Conservation (phyloP, 108 stramenopile species). For the Cyclotella sp. region DNA sequence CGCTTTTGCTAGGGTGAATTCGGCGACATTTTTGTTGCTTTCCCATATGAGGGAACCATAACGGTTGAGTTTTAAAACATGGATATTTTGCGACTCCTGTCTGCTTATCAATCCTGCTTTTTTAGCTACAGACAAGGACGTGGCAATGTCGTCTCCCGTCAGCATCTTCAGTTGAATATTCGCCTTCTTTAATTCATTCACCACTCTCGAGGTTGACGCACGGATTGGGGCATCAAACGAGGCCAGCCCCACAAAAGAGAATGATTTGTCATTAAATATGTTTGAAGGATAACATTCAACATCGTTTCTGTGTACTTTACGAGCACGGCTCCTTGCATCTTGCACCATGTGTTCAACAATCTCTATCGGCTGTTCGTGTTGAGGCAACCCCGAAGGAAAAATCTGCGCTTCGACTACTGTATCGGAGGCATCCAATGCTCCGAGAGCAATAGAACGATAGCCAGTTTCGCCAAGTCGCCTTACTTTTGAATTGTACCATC, state of each 20-base stretch:
- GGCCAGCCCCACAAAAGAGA: constrained; percentile 59
- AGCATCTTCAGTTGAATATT: constrained; percentile 61
- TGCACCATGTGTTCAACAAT: constrained; percentile 27
- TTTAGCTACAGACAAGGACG: constrained; percentile 54
- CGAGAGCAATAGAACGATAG: constrained; percentile 55
- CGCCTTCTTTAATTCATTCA: constrained; percentile 50
- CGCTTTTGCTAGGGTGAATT: constrained; percentile 22
- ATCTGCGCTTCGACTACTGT: constrained; percentile 16
- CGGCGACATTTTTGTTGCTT: constrained; percentile 1
- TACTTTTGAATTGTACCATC: constrained; percentile 32
- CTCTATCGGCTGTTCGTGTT: neutral
- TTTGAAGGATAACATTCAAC: constrained; percentile 39
- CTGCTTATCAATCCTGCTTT: constrained; percentile 45
- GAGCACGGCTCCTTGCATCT: constrained; percentile 26
- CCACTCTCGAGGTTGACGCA: constrained; percentile 54
- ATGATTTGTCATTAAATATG: constrained; percentile 8
- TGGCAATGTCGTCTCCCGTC: constrained; percentile 67
- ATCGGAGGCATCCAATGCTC: constrained; percentile 53
- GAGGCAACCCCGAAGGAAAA: constrained; percentile 59
- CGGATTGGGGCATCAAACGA: constrained; percentile 68
- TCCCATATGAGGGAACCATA: constrained; percentile 22
- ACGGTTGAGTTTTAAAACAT: constrained; percentile 40
- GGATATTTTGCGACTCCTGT: constrained; percentile 24
- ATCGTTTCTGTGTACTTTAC: constrained; percentile 44
- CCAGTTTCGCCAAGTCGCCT: constrained; percentile 52